phyloP scores from a whole-genome alignment of 768 basidiomycete species.

The button mushroom (Agaricus bisporus) region DNA sequence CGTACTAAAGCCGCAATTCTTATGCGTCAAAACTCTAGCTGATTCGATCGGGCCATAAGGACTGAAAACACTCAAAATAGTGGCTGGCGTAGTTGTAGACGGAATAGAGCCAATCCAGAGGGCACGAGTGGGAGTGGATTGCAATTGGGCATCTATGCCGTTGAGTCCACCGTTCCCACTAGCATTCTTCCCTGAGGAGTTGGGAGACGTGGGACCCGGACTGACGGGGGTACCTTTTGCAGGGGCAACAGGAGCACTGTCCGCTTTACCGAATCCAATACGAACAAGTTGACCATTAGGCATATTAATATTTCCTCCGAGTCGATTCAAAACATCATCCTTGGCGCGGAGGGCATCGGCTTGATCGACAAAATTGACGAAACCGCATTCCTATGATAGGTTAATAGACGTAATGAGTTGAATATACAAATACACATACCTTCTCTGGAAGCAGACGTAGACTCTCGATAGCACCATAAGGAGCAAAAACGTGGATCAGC shows the following conservation, averaged over 20 bases:
- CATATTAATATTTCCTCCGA: conserved; percentile 92
- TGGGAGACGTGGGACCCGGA: conserved; percentile 61
- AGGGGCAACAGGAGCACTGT: conserved; percentile 90
- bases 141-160: conserved; percentile 79
- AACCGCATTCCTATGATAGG: conserved; percentile 81
- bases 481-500: conserved; percentile 91
- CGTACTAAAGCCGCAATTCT: conserved; percentile 91
- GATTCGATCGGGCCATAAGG: conserved; percentile 98
- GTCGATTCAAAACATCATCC: conserved; percentile 93
- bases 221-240: conserved; percentile 68
- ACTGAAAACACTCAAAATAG: conserved; percentile 92
- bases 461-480: conserved; percentile 96
- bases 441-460: conserved; percentile 94
- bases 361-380: conserved; percentile 97
- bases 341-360: conserved; percentile 95
- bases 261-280: conserved; percentile 97
- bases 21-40: conserved; percentile 92
- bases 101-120: conserved; percentile 99
- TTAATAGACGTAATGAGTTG: not conserved
- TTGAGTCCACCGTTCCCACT: conserved; percentile 49
- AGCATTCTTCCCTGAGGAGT: conserved; percentile 38
- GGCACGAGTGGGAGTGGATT: conserved; percentile 89
- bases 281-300: conserved; percentile 94
- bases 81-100: conserved; percentile 89
- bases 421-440: conserved; percentile 36